phyloP scores from a whole-genome alignment of 2,329 filamentous ascomycete genomes.

The Xylaria sp. region DNA sequence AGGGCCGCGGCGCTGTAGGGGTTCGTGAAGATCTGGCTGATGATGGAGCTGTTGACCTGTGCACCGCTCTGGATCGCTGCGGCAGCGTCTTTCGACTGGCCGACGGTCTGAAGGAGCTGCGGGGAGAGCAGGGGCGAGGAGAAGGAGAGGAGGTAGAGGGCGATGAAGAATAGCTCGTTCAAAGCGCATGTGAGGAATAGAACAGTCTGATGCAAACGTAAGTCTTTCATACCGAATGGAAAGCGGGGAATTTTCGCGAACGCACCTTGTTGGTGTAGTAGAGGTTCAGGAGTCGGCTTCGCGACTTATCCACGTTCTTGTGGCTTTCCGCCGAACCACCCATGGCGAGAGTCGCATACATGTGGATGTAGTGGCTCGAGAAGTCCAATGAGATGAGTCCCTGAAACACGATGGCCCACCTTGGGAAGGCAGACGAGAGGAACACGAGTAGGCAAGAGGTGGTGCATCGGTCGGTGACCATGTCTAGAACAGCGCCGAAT shows the following conservation, averaged over 20 bases:
- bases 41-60: conserved; percentile 63
- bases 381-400: conserved; percentile 86
- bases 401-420: conserved; percentile 93
- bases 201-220: conserved; percentile 57
- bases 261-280: conserved; percentile 96
- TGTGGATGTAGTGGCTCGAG: conserved; percentile 97
- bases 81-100: conserved; percentile 45
- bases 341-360: conserved; percentile 92
- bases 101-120: conserved; percentile 64
- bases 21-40: conserved; percentile 74
- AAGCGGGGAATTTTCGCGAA: conserved; percentile 11
- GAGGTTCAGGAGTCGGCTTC: conserved; percentile 84
- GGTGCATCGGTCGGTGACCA: conserved; percentile 98
- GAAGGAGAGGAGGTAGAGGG: conserved; percentile 95
- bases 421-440: conserved; percentile 86
- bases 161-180: conserved; percentile 98
- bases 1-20: conserved; percentile 90
- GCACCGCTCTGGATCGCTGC: conserved; percentile 57
- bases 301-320: conserved; percentile 85
- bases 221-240: conserved; percentile 6
- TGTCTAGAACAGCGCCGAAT: conserved; percentile 95
- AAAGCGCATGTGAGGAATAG: conserved; percentile 84
- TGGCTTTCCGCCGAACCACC: conserved; percentile 75
- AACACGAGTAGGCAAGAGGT: conserved; percentile 94
- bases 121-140: conserved; percentile 85